Evolutionary conservation across 2,329 filamentous ascomycete species (phyloP).

Genomic region (Colletotrichum karsti): DNA sequence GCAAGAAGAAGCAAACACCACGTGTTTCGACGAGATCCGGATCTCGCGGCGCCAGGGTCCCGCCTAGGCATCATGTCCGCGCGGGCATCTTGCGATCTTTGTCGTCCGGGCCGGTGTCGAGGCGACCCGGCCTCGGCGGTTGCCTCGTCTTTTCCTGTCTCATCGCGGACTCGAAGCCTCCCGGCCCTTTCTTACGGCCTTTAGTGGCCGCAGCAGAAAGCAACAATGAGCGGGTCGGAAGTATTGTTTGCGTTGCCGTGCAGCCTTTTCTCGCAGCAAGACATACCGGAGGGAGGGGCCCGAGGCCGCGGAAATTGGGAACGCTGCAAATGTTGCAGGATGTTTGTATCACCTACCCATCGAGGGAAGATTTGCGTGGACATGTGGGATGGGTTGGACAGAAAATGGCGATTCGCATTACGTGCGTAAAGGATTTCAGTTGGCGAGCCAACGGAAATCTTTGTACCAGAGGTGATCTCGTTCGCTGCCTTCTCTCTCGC

Average conservation of each 20-base stretch:
- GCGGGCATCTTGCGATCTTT: background rate
- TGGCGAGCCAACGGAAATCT: background rate
- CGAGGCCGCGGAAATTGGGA: background rate
- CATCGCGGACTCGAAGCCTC: too few relatives aligned
- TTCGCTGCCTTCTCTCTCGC: background rate
- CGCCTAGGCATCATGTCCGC: background rate
- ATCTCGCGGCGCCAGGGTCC: background rate
- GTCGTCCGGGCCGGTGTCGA: background rate
- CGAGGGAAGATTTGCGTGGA: background rate
- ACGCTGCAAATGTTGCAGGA: background rate
- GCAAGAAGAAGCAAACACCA: conserved; percentile 10
- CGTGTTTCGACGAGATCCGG: background rate
- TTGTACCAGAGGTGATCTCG: background rate
- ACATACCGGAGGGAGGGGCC: background rate
- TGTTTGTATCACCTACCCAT: background rate
- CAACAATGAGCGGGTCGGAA: background rate
- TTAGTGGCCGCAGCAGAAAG: background rate
- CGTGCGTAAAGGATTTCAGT: background rate
- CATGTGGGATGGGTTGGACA: background rate
- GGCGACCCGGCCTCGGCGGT: background rate
- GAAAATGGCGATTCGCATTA: background rate
- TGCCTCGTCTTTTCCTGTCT: background rate
- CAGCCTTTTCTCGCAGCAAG: background rate
- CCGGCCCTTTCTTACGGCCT: too few relatives aligned
- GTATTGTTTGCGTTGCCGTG: background rate